Base-by-base conservation (phyloP, 768 basidiomycete genomes). In the Leccinum aurantiacum region DNA sequence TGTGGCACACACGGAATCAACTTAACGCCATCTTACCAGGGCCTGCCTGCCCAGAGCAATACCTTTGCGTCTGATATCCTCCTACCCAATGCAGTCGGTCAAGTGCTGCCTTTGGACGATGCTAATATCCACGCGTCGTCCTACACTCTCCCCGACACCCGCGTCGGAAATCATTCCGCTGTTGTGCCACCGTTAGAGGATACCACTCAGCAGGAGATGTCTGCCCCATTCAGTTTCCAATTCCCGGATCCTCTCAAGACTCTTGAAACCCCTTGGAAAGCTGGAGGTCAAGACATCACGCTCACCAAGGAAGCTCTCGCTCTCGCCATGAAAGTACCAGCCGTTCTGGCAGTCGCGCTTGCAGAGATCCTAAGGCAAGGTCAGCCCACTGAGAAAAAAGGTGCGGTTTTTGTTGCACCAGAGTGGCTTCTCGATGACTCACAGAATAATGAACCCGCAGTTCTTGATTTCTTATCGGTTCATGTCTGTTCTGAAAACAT, bases 381-480 rank as follows among this genome's bases (percentile, higher is more conserved):
- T 41, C 14, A 17, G 3, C 15, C 38, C 17, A 38, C 17, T n/a
- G 38, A 9, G 3, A 15, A 41, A 41, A 0, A 10, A n/a, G 17
- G 38, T n/a, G 9, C 38, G 38, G 15, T 17, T 38, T 38, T 17
- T 37, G 19, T 2, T 24, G n/a, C 4, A 10, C 35, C 25, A 1
- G 35, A 33, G 9, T 0, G n/a, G 47, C 19, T 15, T 7, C 9
- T 4, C 17, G 14, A 6, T 14, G 13, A 37, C 8, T 13, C 11
- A 19, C 24, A 1, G 2, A 31, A n/a, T 9, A 38, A 5, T n/a
- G 24, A 14, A 4, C 11, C 19, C 13, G 3, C 22, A 27, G 27
- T 11, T 17, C 3, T 11, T 0, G 6, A 10, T n/a, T 3, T 38
- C 7, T 3, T 4, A 7, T 7, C 6, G 3, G 1, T 27, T n/a